Evolutionary conservation across 106 monocot species (phyloP).

Genomic region (Dendrobium nobile): DNA sequence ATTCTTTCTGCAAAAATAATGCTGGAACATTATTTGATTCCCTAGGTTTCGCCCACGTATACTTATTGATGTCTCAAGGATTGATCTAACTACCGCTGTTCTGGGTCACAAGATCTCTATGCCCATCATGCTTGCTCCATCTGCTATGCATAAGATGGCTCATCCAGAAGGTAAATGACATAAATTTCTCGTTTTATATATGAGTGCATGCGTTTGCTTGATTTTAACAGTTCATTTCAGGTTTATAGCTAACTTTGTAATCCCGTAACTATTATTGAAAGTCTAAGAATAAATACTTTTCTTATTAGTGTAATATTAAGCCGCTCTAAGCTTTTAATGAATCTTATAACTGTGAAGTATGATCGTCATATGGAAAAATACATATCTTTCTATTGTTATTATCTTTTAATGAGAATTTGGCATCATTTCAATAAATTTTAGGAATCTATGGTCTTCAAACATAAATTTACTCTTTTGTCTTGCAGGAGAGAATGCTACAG

Average conservation of each 20-base stretch:
- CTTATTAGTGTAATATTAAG: neutral
- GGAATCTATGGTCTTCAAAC: neutral
- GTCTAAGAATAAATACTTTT: neutral
- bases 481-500: conserved; percentile 75
- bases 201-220: neutral
- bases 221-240: neutral
- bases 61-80: conserved; percentile 66
- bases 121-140: conserved; percentile 89
- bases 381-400: neutral
- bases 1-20: neutral
- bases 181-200: neutral
- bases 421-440: neutral
- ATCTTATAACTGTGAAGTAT: neutral
- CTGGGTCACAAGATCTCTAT: conserved; percentile 81
- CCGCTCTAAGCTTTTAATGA: neutral
- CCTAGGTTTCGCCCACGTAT: conserved; percentile 64
- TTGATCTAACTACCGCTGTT: conserved; percentile 68
- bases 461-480: neutral
- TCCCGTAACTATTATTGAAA: neutral
- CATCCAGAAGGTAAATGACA: conserved; percentile 63
- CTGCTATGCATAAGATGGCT: conserved; percentile 86
- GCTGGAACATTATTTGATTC: neutral
- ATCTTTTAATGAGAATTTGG: neutral
- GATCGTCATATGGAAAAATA: neutral
- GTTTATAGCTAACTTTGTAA: neutral